Evolutionary conservation across 352 stramenopile species (phyloP), one percentile per base, ranked within the genome.

Genomic region (Pythium pyrilobum): DNA sequence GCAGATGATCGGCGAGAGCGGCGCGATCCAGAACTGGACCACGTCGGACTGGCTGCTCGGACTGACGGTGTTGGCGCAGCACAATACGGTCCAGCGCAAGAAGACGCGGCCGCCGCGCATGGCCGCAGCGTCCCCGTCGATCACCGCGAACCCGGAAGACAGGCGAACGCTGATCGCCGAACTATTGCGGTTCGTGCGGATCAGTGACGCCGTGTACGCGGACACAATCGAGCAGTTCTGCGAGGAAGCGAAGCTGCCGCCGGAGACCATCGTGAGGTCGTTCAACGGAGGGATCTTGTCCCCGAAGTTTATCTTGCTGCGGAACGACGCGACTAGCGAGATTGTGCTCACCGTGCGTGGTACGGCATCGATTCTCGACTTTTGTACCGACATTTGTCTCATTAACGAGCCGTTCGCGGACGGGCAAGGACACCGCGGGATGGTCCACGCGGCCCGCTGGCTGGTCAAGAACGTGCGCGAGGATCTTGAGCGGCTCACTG

Each of bases 31-130:
- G 46, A 85, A 75, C 56, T 90, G 77, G 80, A 90, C 68, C 52
- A 71, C 80, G 2, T 72, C 76, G 15, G 83, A 93, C 46, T 93
- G 83, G 83, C 74, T 93, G 52, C 69, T 93, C 47, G 81, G 77
- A 1, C 74, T 93, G 20, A 89, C 79, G 61, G 77, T 91, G 39
- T 57, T 91, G 27, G 74, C 78, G 24, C 73, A 86, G 55, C 72
- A 92, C 64, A 87, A 84, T 50, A 84, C 75, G 46, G 56, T 67
- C 15, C 63, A 73, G 44, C 69, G 67, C 10, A 38, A 40, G 38
- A 48, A 61, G 56, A 18, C 16, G 15, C 53, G 27, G 9, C 50
- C 56, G 46, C 58, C 51, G 51, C 57, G 54, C 6, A 16, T 53
- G 9, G 49, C 50, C 20, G 31, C 41, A 7, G 18, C 8, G 2